A percentile compares a stretch with the other conserved stretches of the same genome.
phyloP scores from a whole-genome alignment of 208 protist species.

The Naegleria lovaniensis region DNA sequence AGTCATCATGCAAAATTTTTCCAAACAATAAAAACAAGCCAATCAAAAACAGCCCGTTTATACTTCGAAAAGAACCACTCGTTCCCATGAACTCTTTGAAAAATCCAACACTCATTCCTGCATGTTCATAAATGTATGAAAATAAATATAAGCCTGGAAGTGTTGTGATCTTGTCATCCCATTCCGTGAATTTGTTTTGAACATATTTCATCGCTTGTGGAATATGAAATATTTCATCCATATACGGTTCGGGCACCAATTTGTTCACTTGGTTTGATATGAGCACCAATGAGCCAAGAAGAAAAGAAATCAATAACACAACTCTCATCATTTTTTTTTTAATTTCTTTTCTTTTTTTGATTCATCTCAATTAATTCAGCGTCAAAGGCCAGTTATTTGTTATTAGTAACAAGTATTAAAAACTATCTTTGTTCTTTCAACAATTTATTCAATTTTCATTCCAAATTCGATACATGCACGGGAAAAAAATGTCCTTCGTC shows the following conservation, averaged over 20 bases:
- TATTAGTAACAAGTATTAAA: no score
- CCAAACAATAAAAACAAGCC: not conserved
- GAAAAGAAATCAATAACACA: not conserved
- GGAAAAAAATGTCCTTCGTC: no score
- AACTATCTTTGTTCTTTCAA: no score
- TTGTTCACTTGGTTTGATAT: not conserved
- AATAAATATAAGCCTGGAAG: slow-evolving; percentile 41
- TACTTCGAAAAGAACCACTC: slow-evolving; percentile 5
- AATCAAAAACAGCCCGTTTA: slow-evolving; percentile 19
- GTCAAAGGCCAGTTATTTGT: no score
- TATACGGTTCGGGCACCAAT: not conserved
- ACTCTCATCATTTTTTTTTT: no score
- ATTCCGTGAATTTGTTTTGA: slow-evolving; percentile 15
- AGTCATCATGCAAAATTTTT: not conserved
- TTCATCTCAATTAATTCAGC: no score
- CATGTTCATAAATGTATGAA: not conserved
- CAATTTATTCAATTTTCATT: no score
- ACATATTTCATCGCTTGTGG: slow-evolving; percentile 31
- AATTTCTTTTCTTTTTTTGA: no score
- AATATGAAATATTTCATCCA: slow-evolving; percentile 44
- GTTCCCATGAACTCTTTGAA: not conserved
- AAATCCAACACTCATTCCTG: not conserved
- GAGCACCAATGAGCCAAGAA: not conserved
- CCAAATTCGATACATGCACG: no score
- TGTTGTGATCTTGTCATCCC: slow-evolving; percentile 43